Evolutionary conservation across 768 basidiomycete genomes (phyloP).

Genomic region (Pleurotus salmoneostramineus): DNA sequence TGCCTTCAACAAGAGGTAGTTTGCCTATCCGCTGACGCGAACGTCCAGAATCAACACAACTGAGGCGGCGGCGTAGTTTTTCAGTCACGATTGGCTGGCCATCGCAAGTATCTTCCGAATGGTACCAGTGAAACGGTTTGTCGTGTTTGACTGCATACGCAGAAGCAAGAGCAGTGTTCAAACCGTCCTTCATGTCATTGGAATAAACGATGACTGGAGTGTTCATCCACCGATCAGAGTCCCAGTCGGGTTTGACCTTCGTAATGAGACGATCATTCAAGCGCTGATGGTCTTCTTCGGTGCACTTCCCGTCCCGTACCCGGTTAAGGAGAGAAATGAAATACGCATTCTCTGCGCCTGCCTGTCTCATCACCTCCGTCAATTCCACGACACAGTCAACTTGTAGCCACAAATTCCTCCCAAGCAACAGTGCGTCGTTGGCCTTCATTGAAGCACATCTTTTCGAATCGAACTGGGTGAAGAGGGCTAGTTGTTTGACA

Average conservation of each 20-base stretch:
- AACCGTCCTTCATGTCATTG: conserved; percentile 30
- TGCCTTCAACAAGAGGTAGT: conserved; percentile 20
- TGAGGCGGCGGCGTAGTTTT: conserved; percentile 8
- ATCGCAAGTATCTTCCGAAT: conserved; percentile 18
- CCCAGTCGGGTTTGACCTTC: conserved; percentile 1
- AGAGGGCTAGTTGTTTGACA: conserved; percentile 22
- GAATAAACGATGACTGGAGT: conserved; percentile 31
- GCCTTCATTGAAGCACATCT: not conserved
- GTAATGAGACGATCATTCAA: conserved; percentile 14
- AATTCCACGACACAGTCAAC: conserved; percentile 25
- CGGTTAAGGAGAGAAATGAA: conserved; percentile 19
- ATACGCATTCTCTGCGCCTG: conserved; percentile 12
- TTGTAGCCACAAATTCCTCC: conserved; percentile 31
- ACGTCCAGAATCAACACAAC: conserved; percentile 16
- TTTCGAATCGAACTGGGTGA: conserved; percentile 3
- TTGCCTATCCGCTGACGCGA: conserved; percentile 25
- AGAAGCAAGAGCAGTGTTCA: conserved; percentile 23
- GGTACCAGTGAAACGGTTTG: conserved; percentile 21
- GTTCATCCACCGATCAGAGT: conserved; percentile 15
- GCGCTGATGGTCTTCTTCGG: conserved; percentile 16
- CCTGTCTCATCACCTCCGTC: conserved; percentile 20
- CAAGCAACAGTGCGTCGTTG: conserved; percentile 15
- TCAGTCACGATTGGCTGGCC: conserved; percentile 10
- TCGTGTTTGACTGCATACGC: conserved; percentile 20
- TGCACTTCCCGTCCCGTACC: conserved; percentile 22